These are phyloP conservation scores for Mycena vitilis DNA, from an alignment of 768 basidiomycete genomes.

Conservation along the genomic window DNA sequence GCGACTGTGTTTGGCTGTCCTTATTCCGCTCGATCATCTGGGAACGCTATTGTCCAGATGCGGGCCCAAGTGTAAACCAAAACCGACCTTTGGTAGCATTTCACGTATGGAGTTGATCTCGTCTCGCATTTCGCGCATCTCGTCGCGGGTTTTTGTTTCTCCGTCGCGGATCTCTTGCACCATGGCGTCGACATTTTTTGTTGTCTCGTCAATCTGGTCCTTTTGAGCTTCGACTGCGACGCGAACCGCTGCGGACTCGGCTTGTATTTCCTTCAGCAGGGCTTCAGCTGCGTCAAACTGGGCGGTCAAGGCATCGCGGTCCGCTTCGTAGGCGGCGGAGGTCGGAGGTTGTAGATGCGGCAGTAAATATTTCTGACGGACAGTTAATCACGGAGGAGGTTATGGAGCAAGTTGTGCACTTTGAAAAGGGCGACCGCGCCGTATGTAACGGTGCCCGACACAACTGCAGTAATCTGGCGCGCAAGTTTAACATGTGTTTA, in stretches of 20 bases:
- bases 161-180: conserved; percentile 82
- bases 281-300: conserved; percentile 93
- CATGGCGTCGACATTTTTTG: conserved; percentile 76
- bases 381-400: conserved; percentile 16
- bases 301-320: conserved; percentile 83
- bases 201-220: conserved; percentile 75
- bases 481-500: conserved; percentile 41
- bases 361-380: conserved; percentile 82
- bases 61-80: conserved; percentile 13
- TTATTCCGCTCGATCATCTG: conserved; percentile 97
- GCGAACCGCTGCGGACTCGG: conserved; percentile 79
- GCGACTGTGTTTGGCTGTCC: conserved; percentile 83
- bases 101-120: conserved; percentile 92
- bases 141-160: conserved; percentile 83
- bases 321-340: conserved; percentile 88
- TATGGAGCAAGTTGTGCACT: conserved; percentile 51
- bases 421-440: conserved; percentile 84
- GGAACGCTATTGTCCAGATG: conserved; percentile 12
- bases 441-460: conserved; percentile 88
- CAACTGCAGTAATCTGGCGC: conserved; percentile 88
- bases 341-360: conserved; percentile 93
- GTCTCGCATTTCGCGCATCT: conserved; percentile 91
- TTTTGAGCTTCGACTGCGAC: conserved; percentile 82
- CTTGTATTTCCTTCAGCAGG: conserved; percentile 82
- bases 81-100: conserved; percentile 88